A percentile compares a stretch with the other conserved stretches of the same genome.
Evolutionary conservation across 2,329 filamentous ascomycete genomes (phyloP).

Genomic region (Ilyonectria robusta): DNA sequence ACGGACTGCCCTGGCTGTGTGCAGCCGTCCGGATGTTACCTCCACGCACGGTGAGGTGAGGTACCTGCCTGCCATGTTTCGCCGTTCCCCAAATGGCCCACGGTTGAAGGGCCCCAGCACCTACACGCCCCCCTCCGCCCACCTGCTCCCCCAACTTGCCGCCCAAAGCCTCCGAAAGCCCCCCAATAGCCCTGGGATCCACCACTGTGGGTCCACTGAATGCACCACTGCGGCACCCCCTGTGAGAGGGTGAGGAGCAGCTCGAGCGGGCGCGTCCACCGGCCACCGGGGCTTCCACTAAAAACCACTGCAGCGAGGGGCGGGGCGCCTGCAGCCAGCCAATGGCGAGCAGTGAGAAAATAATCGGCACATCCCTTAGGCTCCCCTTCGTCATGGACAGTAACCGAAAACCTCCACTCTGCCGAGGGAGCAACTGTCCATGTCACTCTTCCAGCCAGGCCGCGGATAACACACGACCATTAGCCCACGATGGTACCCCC

Average conservation of each 20-base stretch:
- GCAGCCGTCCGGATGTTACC: slow-evolving; percentile 34
- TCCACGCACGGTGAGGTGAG: slow-evolving; percentile 35
- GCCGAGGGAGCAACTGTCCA: slow-evolving; percentile 42
- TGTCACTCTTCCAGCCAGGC: slow-evolving; percentile 28
- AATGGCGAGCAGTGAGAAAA: slow-evolving; percentile 43
- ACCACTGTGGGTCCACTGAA: slow-evolving; percentile 19
- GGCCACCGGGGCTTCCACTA: slow-evolving; percentile 30
- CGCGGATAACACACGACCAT: slow-evolving; percentile 25
- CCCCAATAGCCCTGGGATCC: slow-evolving; percentile 32
- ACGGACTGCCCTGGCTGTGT: slow-evolving; percentile 8
- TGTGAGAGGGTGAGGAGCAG: slow-evolving; percentile 17
- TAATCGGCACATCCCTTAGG: slow-evolving; percentile 49
- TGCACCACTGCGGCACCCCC: slow-evolving; percentile 18
- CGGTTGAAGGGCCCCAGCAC: slow-evolving; percentile 15
- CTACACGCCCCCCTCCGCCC: slow-evolving; percentile 8
- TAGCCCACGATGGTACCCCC: slow-evolving; percentile 14
- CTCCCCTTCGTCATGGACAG: slow-evolving; percentile 48
- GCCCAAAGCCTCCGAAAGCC: slow-evolving; percentile 23
- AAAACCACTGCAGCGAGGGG: slow-evolving; percentile 25
- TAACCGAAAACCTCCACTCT: slow-evolving; percentile 51
- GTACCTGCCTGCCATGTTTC: slow-evolving; percentile 35
- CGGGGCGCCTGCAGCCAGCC: slow-evolving; percentile 19
- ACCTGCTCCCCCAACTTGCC: slow-evolving; percentile 2
- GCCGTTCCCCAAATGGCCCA: slow-evolving; percentile 25
- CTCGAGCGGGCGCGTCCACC: slow-evolving; percentile 29